Base-by-base conservation (phyloP, 1,284 basidiomycete species). In the Mycena sp. region DNA sequence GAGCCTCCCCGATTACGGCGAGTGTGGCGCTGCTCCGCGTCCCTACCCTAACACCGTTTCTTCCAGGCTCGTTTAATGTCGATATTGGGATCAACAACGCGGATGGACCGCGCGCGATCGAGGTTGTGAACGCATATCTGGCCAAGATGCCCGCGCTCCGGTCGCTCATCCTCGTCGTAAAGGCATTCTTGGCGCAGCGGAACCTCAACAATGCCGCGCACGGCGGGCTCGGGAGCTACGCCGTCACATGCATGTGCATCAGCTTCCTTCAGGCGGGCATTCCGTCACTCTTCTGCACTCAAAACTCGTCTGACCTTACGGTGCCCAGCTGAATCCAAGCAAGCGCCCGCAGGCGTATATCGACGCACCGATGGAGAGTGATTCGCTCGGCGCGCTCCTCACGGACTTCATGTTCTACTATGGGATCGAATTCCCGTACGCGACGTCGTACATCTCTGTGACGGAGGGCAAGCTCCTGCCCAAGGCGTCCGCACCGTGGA, bases 211-310 rank as follows among this genome's bases (percentile, higher is more conserved):
- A 92, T 70, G 89, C 94, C 4, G 88, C 86, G 49, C 85, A 83
- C 6, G 85, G 87, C 17, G 92, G 92, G 0, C 73, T 95, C 10
- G 89, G 92, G 23, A 91, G 89, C 75, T 95, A 93, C 77, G 85
- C 86, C 10, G 81, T 91, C 56, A 89, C 89, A 43, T 88, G 87
- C 68, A 79, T 94, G 72, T 87, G 87, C 49, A 86, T 94, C 66
- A 88, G 82, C 65, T 94, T 94, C 71, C 78, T 95, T 7, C 90
- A 94, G 78, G 88, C 90, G 43, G 56, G 81, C 74, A 11, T 41
- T 46, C 38, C 16, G 37, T 10, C 57, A 12, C 32, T 53, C 6
- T 40, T 35, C 32, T 14, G 32, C 32, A 35, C 32, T 17, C 25
- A 7, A 19, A 19, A 35, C 21, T 35, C 10, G 7, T 49, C 40